phyloP scores from a whole-genome alignment of 78 protist species.

The Bodo saltans region DNA sequence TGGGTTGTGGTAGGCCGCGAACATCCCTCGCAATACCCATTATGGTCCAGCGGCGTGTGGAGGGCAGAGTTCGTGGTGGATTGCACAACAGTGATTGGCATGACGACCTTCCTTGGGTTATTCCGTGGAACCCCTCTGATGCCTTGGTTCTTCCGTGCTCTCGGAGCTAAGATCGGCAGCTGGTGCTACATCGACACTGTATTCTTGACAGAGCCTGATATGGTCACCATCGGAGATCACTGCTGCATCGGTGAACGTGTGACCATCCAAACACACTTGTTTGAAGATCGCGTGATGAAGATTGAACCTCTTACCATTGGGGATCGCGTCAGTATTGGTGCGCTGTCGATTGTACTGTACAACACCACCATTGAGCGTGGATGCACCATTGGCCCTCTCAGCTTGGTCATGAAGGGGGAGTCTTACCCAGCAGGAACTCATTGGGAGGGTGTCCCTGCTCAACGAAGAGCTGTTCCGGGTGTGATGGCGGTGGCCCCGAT shows the following conservation, averaged over 20 bases:
- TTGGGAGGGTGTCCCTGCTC: neutral
- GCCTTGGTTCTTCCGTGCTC: neutral
- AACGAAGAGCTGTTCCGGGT: no score
- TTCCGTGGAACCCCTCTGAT: neutral
- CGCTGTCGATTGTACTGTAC: neutral
- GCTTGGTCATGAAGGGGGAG: neutral
- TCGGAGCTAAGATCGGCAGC: conserved; percentile 7
- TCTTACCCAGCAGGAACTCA: neutral
- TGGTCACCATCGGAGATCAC: neutral
- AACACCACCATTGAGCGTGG: neutral
- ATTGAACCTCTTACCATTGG: neutral
- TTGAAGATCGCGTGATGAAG: neutral
- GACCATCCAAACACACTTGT: neutral
- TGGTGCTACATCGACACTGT: neutral
- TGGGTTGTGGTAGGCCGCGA: conserved; percentile 14
- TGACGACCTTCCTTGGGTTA: neutral
- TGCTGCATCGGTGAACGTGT: neutral
- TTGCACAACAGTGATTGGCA: conserved; percentile 2
- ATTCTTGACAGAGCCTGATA: neutral
- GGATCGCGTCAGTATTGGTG: neutral
- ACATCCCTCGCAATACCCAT: neutral
- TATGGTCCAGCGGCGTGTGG: neutral
- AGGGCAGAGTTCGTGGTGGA: neutral
- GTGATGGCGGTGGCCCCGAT: no score
- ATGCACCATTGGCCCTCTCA: neutral